These are phyloP conservation scores for Cerrena zonata DNA, from an alignment of 1,284 basidiomycete species.

Conservation along the genomic window DNA sequence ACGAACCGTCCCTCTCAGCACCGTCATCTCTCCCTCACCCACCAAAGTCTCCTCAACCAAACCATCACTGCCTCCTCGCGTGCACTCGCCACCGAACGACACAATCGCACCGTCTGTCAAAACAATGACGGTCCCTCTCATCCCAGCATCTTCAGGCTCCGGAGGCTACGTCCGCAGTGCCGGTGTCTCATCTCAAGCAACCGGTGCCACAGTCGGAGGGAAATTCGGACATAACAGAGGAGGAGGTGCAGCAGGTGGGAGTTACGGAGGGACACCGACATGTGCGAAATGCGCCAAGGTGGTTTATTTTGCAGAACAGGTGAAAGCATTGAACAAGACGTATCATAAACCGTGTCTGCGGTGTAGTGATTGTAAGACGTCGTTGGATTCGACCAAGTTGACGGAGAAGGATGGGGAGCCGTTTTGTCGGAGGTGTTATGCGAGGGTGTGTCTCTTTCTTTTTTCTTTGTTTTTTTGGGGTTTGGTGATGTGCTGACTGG, in stretches of 20 bases:
- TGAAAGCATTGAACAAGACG: constrained; percentile 65
- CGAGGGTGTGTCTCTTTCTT: constrained; percentile 45
- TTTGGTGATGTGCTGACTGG: not conserved
- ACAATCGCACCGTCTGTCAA: not conserved
- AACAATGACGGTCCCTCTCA: not conserved
- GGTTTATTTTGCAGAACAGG: constrained; percentile 65
- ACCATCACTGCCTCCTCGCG: not conserved
- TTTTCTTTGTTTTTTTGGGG: not conserved
- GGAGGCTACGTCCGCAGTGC: constrained; percentile 4
- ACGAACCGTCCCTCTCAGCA: not conserved
- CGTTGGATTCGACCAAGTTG: constrained; percentile 61
- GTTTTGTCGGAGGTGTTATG: constrained; percentile 64
- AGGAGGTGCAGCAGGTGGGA: constrained; percentile 36
- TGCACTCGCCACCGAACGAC: not conserved
- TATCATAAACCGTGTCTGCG: constrained; percentile 73
- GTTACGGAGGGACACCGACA: constrained; percentile 43
- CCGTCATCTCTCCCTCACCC: not conserved
- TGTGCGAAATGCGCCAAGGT: constrained; percentile 55
- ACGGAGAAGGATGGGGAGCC: constrained; percentile 70
- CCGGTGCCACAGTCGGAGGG: too few species aligned
- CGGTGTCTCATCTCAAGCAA: too few species aligned
- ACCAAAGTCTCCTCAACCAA: not conserved
- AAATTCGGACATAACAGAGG: too few species aligned
- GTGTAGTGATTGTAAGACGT: constrained; percentile 61
- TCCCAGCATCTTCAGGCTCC: not conserved